These are phyloP conservation scores for Colletotrichum kahawae DNA, from an alignment of 2,329 filamentous ascomycete genomes.

Conservation along the genomic window DNA sequence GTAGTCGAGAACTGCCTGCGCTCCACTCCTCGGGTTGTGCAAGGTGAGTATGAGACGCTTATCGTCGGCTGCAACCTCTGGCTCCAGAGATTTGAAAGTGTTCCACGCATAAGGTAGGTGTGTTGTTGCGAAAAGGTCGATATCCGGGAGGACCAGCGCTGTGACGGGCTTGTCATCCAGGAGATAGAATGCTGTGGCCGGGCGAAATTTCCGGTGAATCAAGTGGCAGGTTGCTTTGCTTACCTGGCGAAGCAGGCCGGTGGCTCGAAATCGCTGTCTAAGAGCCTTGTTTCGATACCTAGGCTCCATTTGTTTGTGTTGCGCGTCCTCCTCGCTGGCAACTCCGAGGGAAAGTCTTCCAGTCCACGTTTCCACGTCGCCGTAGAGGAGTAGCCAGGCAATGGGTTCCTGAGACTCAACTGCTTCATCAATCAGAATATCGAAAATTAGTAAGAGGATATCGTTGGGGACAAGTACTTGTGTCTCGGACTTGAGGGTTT, in stretches of 20 bases:
- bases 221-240: not conserved
- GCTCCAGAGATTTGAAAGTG: not conserved
- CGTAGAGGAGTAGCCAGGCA: not conserved
- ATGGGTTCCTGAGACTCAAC: not conserved
- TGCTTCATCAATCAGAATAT: not conserved
- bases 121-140: not conserved
- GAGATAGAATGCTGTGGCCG: not conserved
- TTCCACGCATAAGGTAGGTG: not conserved
- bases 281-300: not conserved
- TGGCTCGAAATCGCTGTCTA: not conserved
- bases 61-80: not conserved
- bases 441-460: not conserved
- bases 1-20: not conserved
- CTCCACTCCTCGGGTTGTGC: not conserved
- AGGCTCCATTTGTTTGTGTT: not conserved
- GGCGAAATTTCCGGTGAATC: not conserved
- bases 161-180: not conserved
- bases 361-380: not conserved
- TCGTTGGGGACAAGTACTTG: not conserved
- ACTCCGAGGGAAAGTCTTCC: not conserved
- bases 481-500: not conserved
- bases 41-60: not conserved
- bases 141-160: not conserved
- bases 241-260: not conserved
- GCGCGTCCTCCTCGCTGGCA: not conserved